phyloP scores from a whole-genome alignment of 2,329 filamentous ascomycete species.

The Penicillium italicum region DNA sequence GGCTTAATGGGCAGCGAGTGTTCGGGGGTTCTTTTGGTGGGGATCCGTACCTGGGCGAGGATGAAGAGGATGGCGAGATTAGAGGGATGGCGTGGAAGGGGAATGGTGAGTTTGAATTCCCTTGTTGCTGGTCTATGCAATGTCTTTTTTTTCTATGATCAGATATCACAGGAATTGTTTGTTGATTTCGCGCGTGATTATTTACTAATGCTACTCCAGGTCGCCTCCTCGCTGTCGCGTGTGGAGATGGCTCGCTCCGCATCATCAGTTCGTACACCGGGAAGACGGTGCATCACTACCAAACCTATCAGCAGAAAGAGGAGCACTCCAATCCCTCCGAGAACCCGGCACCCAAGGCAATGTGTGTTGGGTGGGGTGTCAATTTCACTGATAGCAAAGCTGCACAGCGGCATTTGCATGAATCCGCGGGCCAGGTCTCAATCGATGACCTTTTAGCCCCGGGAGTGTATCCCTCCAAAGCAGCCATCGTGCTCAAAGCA shows the following conservation, averaged over 20 bases:
- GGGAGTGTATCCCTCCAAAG: slow-evolving; percentile 37
- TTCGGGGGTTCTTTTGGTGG: slow-evolving; percentile 49
- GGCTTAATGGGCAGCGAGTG: slow-evolving; percentile 70
- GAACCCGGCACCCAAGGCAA: slow-evolving; percentile 30
- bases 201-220: slow-evolving; percentile 20
- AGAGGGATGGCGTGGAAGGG: slow-evolving; percentile 60
- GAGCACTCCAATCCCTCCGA: not conserved
- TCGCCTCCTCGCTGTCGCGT: slow-evolving; percentile 75
- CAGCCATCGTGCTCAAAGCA: slow-evolving; percentile 38
- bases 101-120: slow-evolving; percentile 53
- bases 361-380: slow-evolving; percentile 53
- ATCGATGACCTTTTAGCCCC: slow-evolving; percentile 44
- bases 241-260: slow-evolving; percentile 75
- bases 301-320: slow-evolving; percentile 26
- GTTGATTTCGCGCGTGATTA: not conserved
- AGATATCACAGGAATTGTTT: not conserved
- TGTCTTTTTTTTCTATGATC: not conserved
- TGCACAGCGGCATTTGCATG: slow-evolving; percentile 42
- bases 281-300: slow-evolving; percentile 73
- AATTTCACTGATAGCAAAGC: slow-evolving; percentile 52
- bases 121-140: not conserved
- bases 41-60: slow-evolving; percentile 39
- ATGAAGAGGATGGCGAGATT: slow-evolving; percentile 43
- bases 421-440: slow-evolving; percentile 32
- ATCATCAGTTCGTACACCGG: slow-evolving; percentile 75